A percentile compares a stretch with the other conserved stretches of the same genome.
phyloP scores from a whole-genome alignment of 1,139 yeast genomes.

The Magnusiomyces paraingens region DNA sequence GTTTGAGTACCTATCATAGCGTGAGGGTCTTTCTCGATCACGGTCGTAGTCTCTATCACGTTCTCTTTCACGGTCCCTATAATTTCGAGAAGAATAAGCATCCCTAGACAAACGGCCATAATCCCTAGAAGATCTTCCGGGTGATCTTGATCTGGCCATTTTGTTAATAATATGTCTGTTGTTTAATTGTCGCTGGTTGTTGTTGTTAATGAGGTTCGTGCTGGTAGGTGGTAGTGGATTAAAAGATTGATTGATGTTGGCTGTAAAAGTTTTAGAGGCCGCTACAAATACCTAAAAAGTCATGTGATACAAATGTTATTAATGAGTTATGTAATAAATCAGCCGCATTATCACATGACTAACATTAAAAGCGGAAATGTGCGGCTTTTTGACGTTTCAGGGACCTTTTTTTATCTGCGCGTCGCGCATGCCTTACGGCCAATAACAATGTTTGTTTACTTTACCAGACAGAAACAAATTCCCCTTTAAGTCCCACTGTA shows the following conservation, averaged over 20 bases:
- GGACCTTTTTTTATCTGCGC: too few species aligned
- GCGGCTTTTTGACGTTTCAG: too few species aligned
- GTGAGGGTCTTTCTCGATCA: conserved; percentile 1
- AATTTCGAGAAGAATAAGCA: neutral
- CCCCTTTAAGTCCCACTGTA: neutral
- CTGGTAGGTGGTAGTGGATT: too few species aligned
- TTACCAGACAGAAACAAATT: neutral
- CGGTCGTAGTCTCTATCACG: conserved; percentile 6
- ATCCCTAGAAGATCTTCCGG: conserved; percentile 2
- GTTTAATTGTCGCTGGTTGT: too few species aligned
- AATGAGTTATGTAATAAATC: neutral
- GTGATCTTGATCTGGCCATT: conserved; percentile 9
- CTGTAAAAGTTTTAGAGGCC: neutral
- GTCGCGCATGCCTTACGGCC: neutral
- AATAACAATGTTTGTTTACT: neutral
- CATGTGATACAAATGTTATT: neutral
- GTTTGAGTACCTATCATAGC: too few species aligned
- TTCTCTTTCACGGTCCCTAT: conserved; percentile 5
- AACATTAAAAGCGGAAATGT: too few species aligned
- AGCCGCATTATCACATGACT: too few species aligned
- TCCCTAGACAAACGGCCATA: neutral
- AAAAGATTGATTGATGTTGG: neutral
- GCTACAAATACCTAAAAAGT: neutral
- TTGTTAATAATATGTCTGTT: too few species aligned
- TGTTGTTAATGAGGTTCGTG: too few species aligned